Conservation (phyloP, 176 grass and related monocot species). For the Elymus sibiricus region DNA sequence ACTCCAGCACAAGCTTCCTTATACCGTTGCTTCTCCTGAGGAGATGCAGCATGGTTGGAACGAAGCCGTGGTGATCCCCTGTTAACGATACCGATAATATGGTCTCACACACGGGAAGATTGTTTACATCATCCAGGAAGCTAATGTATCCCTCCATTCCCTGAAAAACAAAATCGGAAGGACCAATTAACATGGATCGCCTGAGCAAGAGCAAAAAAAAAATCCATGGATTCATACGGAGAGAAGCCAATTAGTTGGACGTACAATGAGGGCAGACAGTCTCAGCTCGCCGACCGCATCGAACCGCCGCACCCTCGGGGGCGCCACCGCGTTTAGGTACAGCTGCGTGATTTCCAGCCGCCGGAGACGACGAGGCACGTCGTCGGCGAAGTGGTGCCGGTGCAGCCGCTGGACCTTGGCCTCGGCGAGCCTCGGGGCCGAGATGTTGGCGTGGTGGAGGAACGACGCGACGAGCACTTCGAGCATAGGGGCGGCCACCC, state of each 20-base stretch:
- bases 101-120: not conserved
- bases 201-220: not conserved
- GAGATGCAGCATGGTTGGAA: not conserved
- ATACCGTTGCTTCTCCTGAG: not conserved
- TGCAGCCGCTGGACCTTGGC: not conserved
- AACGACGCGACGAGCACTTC: not conserved
- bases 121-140: not conserved
- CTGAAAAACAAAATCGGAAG: not conserved
- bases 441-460: not conserved
- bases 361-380: not conserved
- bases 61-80: not conserved
- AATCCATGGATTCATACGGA: not conserved
- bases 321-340: not conserved
- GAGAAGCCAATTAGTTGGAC: not conserved
- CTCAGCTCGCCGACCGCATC: not conserved
- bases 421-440: not conserved
- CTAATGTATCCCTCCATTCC: not conserved
- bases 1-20: not conserved
- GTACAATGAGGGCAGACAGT: not conserved
- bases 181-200: not conserved
- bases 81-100: not conserved
- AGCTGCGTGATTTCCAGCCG: not conserved
- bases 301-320: not conserved
- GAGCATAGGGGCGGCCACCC: not conserved
- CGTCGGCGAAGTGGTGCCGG: not conserved